phyloP scores from a whole-genome alignment of 106 monocot genomes.

The Amphibolis antarctica region DNA sequence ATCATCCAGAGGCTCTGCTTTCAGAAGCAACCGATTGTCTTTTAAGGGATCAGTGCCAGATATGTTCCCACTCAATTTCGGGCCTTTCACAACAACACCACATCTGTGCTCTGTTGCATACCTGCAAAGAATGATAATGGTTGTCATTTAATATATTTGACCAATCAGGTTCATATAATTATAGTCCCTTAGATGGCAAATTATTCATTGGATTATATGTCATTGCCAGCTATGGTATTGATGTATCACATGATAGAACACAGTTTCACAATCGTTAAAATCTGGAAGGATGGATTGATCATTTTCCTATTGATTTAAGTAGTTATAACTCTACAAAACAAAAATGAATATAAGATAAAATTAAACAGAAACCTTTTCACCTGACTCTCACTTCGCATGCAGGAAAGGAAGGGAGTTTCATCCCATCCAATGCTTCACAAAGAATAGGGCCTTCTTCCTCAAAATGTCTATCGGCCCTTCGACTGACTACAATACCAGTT shows the following conservation, averaged over 20 bases:
- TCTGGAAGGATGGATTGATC: no score
- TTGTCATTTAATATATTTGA: neutral
- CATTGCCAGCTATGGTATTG: neutral
- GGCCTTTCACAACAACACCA: slow-evolving; percentile 96
- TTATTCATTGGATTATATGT: no score
- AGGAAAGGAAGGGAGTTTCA: slow-evolving; percentile 91
- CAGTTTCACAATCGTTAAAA: no score
- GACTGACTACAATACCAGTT: slow-evolving; percentile 66
- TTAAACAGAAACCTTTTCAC: slow-evolving; percentile 18
- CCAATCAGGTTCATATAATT: no score
- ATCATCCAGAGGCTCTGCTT: slow-evolving; percentile 82
- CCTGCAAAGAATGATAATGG: slow-evolving; percentile 22
- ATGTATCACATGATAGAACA: neutral
- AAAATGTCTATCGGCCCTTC: slow-evolving; percentile 96
- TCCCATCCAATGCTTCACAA: slow-evolving; percentile 81
- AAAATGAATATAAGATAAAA: no score
- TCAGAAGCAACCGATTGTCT: slow-evolving; percentile 82
- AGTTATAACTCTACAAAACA: neutral
- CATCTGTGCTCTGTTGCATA: slow-evolving; percentile 99
- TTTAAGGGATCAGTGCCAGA: slow-evolving; percentile 97
- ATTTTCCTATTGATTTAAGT: no score
- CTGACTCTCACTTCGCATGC: slow-evolving; percentile 93
- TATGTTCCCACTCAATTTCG: slow-evolving; percentile 94
- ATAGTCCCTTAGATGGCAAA: no score
- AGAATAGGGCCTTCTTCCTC: slow-evolving; percentile 95